Evolutionary conservation across 1,139 yeast genomes (phyloP).

Genomic region (Saccharomycopsis hybrid): DNA sequence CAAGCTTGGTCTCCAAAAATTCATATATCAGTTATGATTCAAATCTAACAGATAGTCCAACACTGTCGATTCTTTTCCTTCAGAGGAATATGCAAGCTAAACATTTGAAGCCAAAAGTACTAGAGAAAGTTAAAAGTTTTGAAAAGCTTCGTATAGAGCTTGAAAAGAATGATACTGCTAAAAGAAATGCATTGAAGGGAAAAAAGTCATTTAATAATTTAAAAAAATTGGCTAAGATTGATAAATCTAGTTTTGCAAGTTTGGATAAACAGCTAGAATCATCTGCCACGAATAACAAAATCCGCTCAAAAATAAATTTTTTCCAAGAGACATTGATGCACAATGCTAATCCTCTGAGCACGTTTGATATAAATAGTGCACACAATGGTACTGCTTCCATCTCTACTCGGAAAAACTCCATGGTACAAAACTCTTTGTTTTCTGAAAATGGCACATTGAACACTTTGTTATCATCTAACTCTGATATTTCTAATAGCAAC

Average conservation of each 20-base stretch:
- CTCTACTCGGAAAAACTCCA: constrained; percentile 5
- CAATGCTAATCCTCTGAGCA: neutral
- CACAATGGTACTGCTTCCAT: neutral
- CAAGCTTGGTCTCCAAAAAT: constrained; percentile 34
- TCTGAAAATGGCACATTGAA: constrained; percentile 8
- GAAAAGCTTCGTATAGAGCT: constrained; percentile 11
- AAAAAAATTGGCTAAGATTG: neutral
- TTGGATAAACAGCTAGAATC: neutral
- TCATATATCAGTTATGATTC: constrained; percentile 54
- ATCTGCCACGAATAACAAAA: neutral
- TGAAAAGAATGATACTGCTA: neutral
- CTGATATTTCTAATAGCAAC: neutral
- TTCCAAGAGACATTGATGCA: constrained; percentile 2
- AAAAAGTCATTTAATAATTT: constrained; percentile 5
- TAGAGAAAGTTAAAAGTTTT: constrained; percentile 17
- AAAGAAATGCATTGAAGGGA: neutral
- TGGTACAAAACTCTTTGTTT: constrained; percentile 10
- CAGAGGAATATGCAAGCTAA: neutral
- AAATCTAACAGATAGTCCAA: constrained; percentile 33
- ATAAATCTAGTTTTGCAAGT: neutral
- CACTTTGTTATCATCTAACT: constrained; percentile 1
- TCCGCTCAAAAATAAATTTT: constrained; percentile 4
- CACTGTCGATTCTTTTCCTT: constrained; percentile 4
- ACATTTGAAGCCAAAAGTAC: constrained; percentile 8
- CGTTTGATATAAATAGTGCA: neutral